A percentile compares a stretch with the other conserved stretches of the same genome.
Conservation (phyloP, 495 filamentous ascomycete genomes). For the Xylaria acuta region DNA sequence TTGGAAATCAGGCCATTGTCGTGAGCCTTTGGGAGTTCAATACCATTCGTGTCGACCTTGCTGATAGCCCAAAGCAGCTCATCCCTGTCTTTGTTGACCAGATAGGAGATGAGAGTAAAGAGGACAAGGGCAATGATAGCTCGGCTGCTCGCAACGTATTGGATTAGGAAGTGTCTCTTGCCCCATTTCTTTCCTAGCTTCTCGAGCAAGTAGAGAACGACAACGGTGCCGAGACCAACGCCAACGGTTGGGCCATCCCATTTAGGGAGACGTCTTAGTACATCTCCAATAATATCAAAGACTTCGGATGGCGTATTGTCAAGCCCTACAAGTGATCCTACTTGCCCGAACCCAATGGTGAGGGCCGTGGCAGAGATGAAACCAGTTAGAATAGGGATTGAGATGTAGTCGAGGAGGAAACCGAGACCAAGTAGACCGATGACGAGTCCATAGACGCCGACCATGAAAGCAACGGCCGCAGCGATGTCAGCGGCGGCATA, state of each 20-base stretch:
- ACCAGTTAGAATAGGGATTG: constrained; percentile 56
- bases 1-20: constrained; percentile 42
- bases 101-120: constrained; percentile 55
- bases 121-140: constrained; percentile 54
- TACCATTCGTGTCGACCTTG: constrained; percentile 52
- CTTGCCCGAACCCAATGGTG: constrained; percentile 56
- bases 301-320: constrained; percentile 47
- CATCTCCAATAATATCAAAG: constrained; percentile 49
- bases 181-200: constrained; percentile 55
- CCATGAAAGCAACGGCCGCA: constrained; percentile 57
- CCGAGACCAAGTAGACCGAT: constrained; percentile 59
- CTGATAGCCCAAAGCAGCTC: constrained; percentile 48
- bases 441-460: constrained; percentile 56
- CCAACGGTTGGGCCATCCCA: constrained; percentile 52
- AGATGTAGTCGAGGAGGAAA: constrained; percentile 60
- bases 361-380: constrained; percentile 59
- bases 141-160: constrained; percentile 52
- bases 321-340: constrained; percentile 53
- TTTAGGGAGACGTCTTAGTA: constrained; percentile 48
- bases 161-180: constrained; percentile 49
- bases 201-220: constrained; percentile 52
- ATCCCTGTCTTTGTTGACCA: constrained; percentile 52
- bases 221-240: constrained; percentile 54
- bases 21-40: constrained; percentile 48
- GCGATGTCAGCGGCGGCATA: constrained; percentile 52